phyloP scores from a whole-genome alignment of 148 eudicot species.

The Chenopodium formosanum region DNA sequence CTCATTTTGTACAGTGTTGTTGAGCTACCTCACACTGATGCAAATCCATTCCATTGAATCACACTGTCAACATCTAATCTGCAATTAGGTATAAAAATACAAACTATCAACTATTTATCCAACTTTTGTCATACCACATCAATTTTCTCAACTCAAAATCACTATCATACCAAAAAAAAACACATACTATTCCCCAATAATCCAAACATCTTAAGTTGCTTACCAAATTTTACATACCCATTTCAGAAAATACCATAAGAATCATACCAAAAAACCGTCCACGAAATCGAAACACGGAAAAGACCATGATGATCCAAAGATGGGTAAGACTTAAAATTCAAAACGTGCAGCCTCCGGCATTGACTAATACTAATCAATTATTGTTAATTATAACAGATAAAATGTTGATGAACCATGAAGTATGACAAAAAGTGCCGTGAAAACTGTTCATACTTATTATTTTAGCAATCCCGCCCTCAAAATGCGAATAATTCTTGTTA shows the following conservation, averaged over 20 bases:
- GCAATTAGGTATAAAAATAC: neutral
- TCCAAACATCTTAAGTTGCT: neutral
- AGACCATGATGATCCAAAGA: neutral
- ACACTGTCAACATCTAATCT: constrained; percentile 21
- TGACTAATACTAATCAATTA: neutral
- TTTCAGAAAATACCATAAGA: neutral
- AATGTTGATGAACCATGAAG: constrained; percentile 6
- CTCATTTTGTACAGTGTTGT: constrained; percentile 45
- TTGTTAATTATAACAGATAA: neutral
- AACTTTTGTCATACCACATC: neutral
- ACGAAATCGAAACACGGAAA: neutral
- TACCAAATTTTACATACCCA: neutral
- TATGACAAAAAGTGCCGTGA: constrained; percentile 12
- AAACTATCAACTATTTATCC: neutral
- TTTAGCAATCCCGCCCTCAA: constrained; percentile 15
- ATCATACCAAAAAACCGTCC: neutral
- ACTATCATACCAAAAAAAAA: neutral
- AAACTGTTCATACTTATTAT: neutral
- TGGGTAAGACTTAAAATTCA: neutral
- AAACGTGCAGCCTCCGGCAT: constrained; percentile 5
- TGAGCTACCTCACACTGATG: constrained; percentile 20
- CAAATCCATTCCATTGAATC: constrained; percentile 36
- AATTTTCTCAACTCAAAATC: neutral
- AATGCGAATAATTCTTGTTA: neutral
- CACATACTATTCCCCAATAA: neutral